Base-by-base conservation (phyloP, 148 eudicot genomes). In the Chenopodium album region DNA sequence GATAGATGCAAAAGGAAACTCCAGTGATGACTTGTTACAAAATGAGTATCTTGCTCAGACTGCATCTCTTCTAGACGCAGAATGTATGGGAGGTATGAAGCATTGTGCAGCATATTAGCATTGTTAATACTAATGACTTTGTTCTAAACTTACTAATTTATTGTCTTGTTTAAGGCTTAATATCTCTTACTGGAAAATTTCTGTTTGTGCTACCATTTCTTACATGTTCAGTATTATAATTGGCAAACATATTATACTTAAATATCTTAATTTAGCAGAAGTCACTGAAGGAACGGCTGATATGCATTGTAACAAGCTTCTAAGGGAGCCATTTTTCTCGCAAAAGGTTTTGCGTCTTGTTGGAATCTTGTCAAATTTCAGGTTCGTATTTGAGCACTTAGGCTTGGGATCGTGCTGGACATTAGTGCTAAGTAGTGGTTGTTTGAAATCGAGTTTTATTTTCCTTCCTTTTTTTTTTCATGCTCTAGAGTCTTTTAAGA, bases 281-380 rank as follows among this genome's bases (percentile, higher is more conserved):
- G 48, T 59, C 70, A 56, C 81, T 88, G 97, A 92, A 82, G 90
- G 84, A 80, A 74, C 14, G 29, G 82, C 88, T 71, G 91, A 89
- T 83, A 65, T 92, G 79, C 88, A 90, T 71, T 22, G 52, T 32
- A 56, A 75, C 75, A 87, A 88, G 82, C 85, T 84, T 83, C 80
- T 96, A 70, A 80, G 79, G 86, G 97, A 94, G 91, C 98, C 99
- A 48, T 85, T 81, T 86, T 90, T 92, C 86, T 97, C 98, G 13
- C 86, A 84, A 76, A 97, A 97, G 92, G 84, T 94, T 76, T 86
- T 89, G 77, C 75, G 81, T 67, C 98, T 97, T 78, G 80, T 94
- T 83, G 92, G 79, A 77, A 87, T 97, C 81, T 89, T 96, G 77
- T 92, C 94, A 72, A 89, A 19, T 63, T 94, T 94, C 82, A 92